Percentiles rank a stretch among this genome's conserved stretches.
Evolutionary conservation across 495 filamentous ascomycete genomes (phyloP).

Genomic region (Pseudoneurospora amorphoporcata): DNA sequence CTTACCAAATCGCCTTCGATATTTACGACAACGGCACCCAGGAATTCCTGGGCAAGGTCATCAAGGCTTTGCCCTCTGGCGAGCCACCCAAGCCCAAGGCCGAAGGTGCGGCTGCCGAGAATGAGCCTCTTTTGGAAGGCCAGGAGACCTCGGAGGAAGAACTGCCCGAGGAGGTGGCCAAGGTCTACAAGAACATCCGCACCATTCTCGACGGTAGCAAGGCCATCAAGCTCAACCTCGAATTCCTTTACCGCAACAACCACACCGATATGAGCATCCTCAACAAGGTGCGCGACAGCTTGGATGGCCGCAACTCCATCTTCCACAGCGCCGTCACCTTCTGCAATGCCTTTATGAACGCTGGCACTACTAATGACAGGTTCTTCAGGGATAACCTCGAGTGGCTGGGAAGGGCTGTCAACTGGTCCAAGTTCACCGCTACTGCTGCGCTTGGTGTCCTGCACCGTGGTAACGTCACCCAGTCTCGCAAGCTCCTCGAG

Average conservation of each 20-base stretch:
- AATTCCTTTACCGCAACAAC: slow-evolving; percentile 94
- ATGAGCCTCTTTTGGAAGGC: slow-evolving; percentile 32
- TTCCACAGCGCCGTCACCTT: slow-evolving; percentile 97
- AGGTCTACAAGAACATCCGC: slow-evolving; percentile 68
- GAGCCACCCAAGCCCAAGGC: slow-evolving; percentile 44
- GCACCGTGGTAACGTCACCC: slow-evolving; percentile 84
- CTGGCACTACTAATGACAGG: slow-evolving; percentile 93
- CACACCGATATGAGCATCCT: slow-evolving; percentile 73
- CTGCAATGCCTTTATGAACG: slow-evolving; percentile 98
- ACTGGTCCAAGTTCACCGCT: slow-evolving; percentile 99
- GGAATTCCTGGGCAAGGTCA: slow-evolving; percentile 87
- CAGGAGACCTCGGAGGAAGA: slow-evolving; percentile 28
- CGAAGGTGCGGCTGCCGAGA: slow-evolving; percentile 37
- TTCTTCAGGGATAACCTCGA: slow-evolving; percentile 97
- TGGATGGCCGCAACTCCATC: slow-evolving; percentile 94
- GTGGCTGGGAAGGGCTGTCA: slow-evolving; percentile 96
- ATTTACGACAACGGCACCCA: slow-evolving; percentile 97
- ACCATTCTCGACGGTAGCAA: slow-evolving; percentile 83
- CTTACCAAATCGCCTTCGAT: slow-evolving; percentile 97
- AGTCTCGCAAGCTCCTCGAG: slow-evolving; percentile 85
- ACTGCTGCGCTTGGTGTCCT: slow-evolving; percentile 96
- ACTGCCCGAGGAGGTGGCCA: slow-evolving; percentile 37
- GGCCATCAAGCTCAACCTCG: slow-evolving; percentile 84
- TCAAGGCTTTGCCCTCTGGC: slow-evolving; percentile 58
- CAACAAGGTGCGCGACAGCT: slow-evolving; percentile 89